Evolutionary conservation across 257 asterid species (phyloP).

Genomic region (Buddleja alternifolia): DNA sequence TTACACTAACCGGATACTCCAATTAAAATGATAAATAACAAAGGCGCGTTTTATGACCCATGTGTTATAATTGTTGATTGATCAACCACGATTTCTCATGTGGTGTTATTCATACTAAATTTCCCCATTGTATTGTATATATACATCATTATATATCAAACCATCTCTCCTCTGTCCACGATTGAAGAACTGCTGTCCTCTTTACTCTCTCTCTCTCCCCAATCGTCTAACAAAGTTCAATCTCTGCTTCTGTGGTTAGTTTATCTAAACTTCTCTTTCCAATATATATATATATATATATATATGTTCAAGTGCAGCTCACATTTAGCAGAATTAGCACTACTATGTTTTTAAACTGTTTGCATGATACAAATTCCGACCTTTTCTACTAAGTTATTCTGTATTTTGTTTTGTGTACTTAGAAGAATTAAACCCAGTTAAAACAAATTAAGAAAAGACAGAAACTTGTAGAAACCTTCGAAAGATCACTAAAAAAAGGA

Average conservation of each 20-base stretch:
- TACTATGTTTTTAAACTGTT: background rate
- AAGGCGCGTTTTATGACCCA: too few species aligned
- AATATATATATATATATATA: too few species aligned
- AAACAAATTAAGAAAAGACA: background rate
- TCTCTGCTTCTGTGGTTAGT: conserved; percentile 2
- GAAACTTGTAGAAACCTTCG: background rate
- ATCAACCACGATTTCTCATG: too few species aligned
- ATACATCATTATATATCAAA: background rate
- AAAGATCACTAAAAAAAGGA: background rate
- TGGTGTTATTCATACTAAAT: too few species aligned
- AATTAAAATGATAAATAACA: too few species aligned
- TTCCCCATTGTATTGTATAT: background rate
- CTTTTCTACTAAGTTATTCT: background rate
- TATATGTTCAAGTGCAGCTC: background rate
- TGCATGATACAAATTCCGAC: background rate
- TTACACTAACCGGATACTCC: too few species aligned
- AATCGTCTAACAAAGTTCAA: background rate
- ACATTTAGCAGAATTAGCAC: too few species aligned
- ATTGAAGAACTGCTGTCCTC: background rate
- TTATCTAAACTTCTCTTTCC: background rate
- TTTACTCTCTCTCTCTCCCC: background rate
- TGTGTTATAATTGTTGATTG: too few species aligned
- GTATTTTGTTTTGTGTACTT: background rate
- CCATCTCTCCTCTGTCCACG: background rate
- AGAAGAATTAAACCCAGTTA: background rate